Evolutionary conservation across 2,329 filamentous ascomycete species (phyloP), one percentile per base, ranked within the genome.

Genomic region (Huntiella omanensis): DNA sequence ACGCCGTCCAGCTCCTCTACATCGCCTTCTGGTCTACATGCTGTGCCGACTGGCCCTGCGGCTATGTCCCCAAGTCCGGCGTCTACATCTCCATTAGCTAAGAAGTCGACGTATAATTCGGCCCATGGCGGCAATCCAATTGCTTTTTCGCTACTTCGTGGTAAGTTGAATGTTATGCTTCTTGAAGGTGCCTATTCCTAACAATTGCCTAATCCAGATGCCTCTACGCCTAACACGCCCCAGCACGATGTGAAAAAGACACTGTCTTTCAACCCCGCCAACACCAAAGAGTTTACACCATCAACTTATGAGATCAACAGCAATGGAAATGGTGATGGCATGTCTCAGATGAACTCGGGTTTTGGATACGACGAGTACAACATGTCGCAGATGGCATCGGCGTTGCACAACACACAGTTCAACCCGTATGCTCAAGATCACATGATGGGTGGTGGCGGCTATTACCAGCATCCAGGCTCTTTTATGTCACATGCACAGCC

Each of bases 381-480:
- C 47, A 73, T 81, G 59, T 60, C 70, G 4, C 59, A 65, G 16
- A 67, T 79, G 35, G 68, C 53, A 51, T 75, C 69, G 56, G 65
- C 59, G 50, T 62, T 70, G 38, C 67, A 66, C 19, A 37, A 28
- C 15, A 59, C 74, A 17, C 73, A 68, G 39, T 77, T 69, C 52
- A 85, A 84, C 54, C 84, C 85, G 1, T 95, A 93, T 60, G 75
- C 78, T 2, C 79, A 85, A 54, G 82, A 91, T 49, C 71, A 87
- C 41, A 65, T 69, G 4, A 65, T 60, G 22, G 66, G 69, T 48
- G 71, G 71, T 4, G 66, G 75, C 12, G 68, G 75, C 2, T 93
- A 79, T 59, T 93, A 81, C 57, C 71, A 72, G 42, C 59, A 68
- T n/a, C 70, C 71, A 38, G 62, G 62, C 43, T 62, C 65, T 8